Base-by-base conservation (phyloP, 1,284 basidiomycete genomes). In the Naganishia sp. region DNA sequence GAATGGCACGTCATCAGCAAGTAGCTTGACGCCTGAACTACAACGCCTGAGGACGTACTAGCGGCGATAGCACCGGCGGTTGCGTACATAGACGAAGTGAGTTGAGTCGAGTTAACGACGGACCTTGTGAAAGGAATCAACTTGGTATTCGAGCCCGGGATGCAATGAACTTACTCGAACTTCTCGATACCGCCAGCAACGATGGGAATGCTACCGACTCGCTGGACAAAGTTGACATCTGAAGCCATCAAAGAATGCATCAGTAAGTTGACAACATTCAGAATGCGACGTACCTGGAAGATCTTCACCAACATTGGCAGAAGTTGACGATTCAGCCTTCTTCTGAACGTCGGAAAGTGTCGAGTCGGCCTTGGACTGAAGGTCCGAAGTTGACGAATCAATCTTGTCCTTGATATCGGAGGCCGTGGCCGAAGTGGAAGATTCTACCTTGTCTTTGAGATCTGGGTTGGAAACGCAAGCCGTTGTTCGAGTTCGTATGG, bases 161-260 rank as follows among this genome's bases (percentile, higher is more conserved):
- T 6, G 21, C 18, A 17, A 28, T 41, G 3, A 6, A 75, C 77
- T 73, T 25, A 76, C 77, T 78, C 73, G 42, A 76, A 76, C 62
- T 77, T 77, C 32, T 74, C 71, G 63, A 79, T 70, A 54, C 76
- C 76, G 71, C 79, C 79, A 68, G 79, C 77, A 47, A 80, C 72
- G 67, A 75, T 72, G 41, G 79, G 79, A 47, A 80, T 74, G 35
- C 72, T 69, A 63, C 77, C 75, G 43, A 80, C 71, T 32, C 76
- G 74, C 31, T 71, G 69, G 55, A 80, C 74, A 67, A 80, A 79
- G 73, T 78, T 74, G 74, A 78, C 76, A 62, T 73, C 78, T 78
- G 66, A 23, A 39, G 35, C 13, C 10, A 13, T 13, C 35, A 39
- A 39, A 13, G 10, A 10, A 39, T 39, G 23, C 6, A 52, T 52